Conservation (phyloP, 2,329 filamentous ascomycete species). For the Cryphonectria carpinicola region DNA sequence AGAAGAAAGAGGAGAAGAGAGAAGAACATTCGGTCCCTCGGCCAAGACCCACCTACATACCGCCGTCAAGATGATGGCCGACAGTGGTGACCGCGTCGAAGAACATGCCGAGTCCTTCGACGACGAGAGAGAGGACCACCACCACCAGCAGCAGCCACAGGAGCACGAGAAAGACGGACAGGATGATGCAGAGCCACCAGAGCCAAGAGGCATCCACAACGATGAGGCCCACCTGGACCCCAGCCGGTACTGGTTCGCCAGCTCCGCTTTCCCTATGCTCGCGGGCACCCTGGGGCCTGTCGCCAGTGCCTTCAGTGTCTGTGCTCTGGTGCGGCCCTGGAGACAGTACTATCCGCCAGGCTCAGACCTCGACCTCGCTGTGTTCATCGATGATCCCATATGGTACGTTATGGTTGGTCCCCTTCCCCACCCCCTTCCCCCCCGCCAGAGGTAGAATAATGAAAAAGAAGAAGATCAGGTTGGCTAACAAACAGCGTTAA, state of each 20-base stretch:
- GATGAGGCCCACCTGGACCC: conserved; percentile 50
- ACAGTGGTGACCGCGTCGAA: conserved; percentile 35
- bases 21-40: too few species aligned
- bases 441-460: too few species aligned
- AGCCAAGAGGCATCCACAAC: conserved; percentile 39
- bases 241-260: conserved; percentile 67
- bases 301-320: conserved; percentile 86
- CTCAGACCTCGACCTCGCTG: conserved; percentile 51
- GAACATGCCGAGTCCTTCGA: conserved; percentile 31
- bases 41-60: conserved; percentile 1
- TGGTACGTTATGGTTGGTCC: conserved; percentile 56
- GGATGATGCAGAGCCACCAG: conserved; percentile 28
- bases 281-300: conserved; percentile 85
- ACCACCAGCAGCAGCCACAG: not conserved
- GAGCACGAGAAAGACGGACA: conserved; percentile 37
- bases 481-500: not conserved
- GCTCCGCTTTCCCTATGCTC: conserved; percentile 73
- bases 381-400: conserved; percentile 65
- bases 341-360: conserved; percentile 59
- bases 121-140: not conserved
- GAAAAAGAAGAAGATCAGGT: not conserved
- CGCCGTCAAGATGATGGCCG: conserved; percentile 36
- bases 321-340: conserved; percentile 82
- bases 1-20: not conserved
- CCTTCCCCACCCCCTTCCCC: too few species aligned